Conservation (phyloP, 1,139 yeast species). For the Saccharomycopsis phalli region DNA sequence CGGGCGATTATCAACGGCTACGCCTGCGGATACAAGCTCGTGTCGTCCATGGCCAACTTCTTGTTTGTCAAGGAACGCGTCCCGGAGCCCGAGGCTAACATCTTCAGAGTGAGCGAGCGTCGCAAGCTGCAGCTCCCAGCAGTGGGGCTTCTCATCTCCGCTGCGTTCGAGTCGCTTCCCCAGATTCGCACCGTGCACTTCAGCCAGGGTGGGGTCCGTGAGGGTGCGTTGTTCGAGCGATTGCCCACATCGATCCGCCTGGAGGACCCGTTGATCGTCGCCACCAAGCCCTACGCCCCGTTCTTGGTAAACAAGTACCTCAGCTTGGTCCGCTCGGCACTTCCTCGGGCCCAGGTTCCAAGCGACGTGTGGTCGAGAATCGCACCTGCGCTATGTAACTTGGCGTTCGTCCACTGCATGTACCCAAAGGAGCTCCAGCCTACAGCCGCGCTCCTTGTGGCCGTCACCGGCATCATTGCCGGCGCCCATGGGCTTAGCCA, state of each 20-base stretch:
- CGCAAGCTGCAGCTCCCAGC: slow-evolving; percentile 57
- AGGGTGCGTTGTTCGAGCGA: slow-evolving; percentile 55
- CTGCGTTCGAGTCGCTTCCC: slow-evolving; percentile 51
- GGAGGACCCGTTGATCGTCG: slow-evolving; percentile 56
- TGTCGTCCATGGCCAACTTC: slow-evolving; percentile 39
- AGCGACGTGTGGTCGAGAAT: slow-evolving; percentile 45
- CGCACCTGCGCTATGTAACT: slow-evolving; percentile 57
- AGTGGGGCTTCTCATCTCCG: slow-evolving; percentile 49
- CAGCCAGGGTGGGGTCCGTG: slow-evolving; percentile 65
- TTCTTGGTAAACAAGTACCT: slow-evolving; percentile 44
- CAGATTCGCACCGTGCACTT: slow-evolving; percentile 49
- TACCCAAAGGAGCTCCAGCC: slow-evolving; percentile 66
- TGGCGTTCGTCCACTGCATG: slow-evolving; percentile 62
- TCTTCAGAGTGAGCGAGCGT: slow-evolving; percentile 52
- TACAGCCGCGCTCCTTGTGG: slow-evolving; percentile 57
- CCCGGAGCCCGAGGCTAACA: slow-evolving; percentile 31
- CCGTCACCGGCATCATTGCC: slow-evolving; percentile 58
- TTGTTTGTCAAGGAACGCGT: slow-evolving; percentile 35
- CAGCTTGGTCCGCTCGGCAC: slow-evolving; percentile 39
- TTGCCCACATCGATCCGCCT: slow-evolving; percentile 44
- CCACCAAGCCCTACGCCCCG: slow-evolving; percentile 60
- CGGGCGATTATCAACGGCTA: slow-evolving; percentile 59
- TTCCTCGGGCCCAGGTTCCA: slow-evolving; percentile 45
- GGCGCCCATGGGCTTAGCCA: slow-evolving; percentile 66
- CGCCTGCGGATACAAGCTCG: slow-evolving; percentile 43